phyloP scores from a whole-genome alignment of 306 rosid genomes.

The Lathyrus tuberosus region DNA sequence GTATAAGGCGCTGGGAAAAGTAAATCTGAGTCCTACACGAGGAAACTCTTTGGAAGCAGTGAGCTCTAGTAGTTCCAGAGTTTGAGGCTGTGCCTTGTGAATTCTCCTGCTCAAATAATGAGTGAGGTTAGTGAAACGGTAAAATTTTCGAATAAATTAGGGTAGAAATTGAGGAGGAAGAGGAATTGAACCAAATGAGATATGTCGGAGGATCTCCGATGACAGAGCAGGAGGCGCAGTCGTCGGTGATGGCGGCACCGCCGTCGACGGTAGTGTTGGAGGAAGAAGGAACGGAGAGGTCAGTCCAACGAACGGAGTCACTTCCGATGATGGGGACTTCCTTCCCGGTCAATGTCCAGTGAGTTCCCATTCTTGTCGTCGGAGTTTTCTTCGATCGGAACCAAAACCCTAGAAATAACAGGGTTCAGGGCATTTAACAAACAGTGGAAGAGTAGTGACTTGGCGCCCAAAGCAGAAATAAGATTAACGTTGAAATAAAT shows the following conservation, averaged over 20 bases:
- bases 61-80: slow-evolving; percentile 74
- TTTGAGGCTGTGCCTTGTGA: slow-evolving; percentile 62
- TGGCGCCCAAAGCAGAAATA: slow-evolving; percentile 42
- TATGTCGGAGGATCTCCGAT: slow-evolving; percentile 65
- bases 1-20: slow-evolving; percentile 67
- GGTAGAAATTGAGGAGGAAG: slow-evolving; percentile 28
- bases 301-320: slow-evolving; percentile 69
- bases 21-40: slow-evolving; percentile 63
- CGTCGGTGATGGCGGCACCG: slow-evolving; percentile 46
- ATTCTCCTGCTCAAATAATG: slow-evolving; percentile 61
- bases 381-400: slow-evolving; percentile 23
- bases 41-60: slow-evolving; percentile 65
- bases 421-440: slow-evolving; percentile 25
- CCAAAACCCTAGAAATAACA: slow-evolving; percentile 46
- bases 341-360: slow-evolving; percentile 59
- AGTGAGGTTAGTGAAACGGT: slow-evolving; percentile 1
- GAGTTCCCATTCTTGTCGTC: slow-evolving; percentile 52
- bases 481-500: slow-evolving; percentile 6
- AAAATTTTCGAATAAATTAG: background rate
- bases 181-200: slow-evolving; percentile 61
- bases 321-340: slow-evolving; percentile 79
- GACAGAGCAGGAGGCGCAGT: slow-evolving; percentile 67
- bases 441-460: background rate
- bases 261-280: slow-evolving; percentile 31
- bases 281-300: slow-evolving; percentile 61